A percentile compares a stretch with the other conserved stretches of the same genome.
Evolutionary conservation across 306 rosid genomes (phyloP).

Genomic region (Acacia melanoxylon): DNA sequence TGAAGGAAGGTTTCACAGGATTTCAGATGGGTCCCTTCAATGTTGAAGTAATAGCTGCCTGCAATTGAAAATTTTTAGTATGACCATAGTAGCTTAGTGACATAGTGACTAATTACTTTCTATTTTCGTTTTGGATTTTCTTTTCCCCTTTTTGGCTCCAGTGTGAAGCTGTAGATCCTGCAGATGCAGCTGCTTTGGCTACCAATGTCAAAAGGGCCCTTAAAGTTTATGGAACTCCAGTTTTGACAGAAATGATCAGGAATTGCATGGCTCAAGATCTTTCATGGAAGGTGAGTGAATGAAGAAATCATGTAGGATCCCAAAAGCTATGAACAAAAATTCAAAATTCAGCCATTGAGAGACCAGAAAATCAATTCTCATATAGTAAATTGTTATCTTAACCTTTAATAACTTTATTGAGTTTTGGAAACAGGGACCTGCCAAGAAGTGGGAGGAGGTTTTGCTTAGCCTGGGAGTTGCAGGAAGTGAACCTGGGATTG

Average conservation of each 20-base stretch:
- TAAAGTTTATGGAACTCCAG: conserved; percentile 48
- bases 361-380: not conserved
- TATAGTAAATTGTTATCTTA: not conserved
- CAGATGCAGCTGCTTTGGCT: conserved; percentile 59
- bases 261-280: conserved; percentile 85
- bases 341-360: not conserved
- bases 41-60: conserved; percentile 54
- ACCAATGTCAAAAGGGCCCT: conserved; percentile 57
- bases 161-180: conserved; percentile 80
- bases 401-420: not conserved
- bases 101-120: conserved; percentile 17
- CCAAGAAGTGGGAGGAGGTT: conserved; percentile 75
- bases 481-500: conserved; percentile 59
- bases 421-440: conserved; percentile 56
- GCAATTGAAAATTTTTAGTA: conserved; percentile 3
- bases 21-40: conserved; percentile 86
- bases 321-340: not conserved
- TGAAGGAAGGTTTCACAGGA: conserved; percentile 84
- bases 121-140: conserved; percentile 1
- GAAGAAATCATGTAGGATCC: not conserved
- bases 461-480: conserved; percentile 65
- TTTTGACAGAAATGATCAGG: conserved; percentile 56
- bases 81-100: not conserved
- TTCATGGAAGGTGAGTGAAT: conserved; percentile 78
- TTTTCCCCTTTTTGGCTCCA: conserved; percentile 12